Evolutionary conservation across 2,329 filamentous ascomycete genomes (phyloP).

Genomic region (Graphilbum sp.): DNA sequence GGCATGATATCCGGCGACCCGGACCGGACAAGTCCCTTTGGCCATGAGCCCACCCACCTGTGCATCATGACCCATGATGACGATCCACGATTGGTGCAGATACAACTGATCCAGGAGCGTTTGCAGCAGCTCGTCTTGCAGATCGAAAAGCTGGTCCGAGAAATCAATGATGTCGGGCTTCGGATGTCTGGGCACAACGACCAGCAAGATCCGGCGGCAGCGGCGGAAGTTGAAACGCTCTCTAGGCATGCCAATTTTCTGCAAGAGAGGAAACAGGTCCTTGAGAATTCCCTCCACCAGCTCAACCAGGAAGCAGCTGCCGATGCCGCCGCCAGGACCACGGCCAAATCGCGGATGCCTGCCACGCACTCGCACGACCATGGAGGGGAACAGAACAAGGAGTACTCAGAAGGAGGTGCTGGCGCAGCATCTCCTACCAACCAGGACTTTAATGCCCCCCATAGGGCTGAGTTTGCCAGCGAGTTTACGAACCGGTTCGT

Average conservation of each 20-base stretch:
- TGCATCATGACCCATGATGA: constrained; percentile 90
- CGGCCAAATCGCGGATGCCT: too few relatives aligned
- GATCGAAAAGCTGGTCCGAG: constrained; percentile 52
- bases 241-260: constrained; percentile 38
- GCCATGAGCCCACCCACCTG: constrained; percentile 80
- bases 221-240: constrained; percentile 44
- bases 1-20: constrained; percentile 66
- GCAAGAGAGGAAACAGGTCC: constrained; percentile 38
- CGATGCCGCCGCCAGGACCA: constrained; percentile 8
- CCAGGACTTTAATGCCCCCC: constrained; percentile 21
- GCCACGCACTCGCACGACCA: too few relatives aligned
- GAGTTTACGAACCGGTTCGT: constrained; percentile 98
- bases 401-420: too few relatives aligned
- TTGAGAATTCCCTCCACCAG: constrained; percentile 40
- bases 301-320: constrained; percentile 22
- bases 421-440: background rate
- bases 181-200: constrained; percentile 18
- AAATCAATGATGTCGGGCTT: constrained; percentile 20
- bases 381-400: too few relatives aligned
- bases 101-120: constrained; percentile 66
- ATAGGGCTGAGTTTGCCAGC: constrained; percentile 68
- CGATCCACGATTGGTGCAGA: constrained; percentile 78
- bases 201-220: constrained; percentile 14
- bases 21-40: constrained; percentile 74
- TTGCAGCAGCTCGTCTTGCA: constrained; percentile 65